phyloP scores from a whole-genome alignment of 2,329 filamentous ascomycete species.

The Ophiosphaerella herpotricha region DNA sequence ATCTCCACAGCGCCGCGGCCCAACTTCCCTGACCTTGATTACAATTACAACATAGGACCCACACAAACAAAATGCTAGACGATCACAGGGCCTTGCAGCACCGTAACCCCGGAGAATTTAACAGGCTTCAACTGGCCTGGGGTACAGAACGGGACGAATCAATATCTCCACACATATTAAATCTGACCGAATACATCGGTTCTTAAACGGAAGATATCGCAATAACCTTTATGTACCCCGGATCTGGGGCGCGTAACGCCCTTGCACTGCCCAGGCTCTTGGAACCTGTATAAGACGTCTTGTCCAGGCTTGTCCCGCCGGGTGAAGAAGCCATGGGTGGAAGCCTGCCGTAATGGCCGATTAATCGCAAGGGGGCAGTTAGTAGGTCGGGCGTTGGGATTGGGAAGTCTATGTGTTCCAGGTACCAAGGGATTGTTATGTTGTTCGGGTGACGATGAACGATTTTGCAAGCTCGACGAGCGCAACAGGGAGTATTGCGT shows the following conservation, averaged over 20 bases:
- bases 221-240: conserved; percentile 20
- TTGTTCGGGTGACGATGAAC: background rate
- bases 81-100: conserved; percentile 5
- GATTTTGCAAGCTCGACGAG: background rate
- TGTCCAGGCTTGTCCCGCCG: conserved; percentile 32
- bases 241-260: conserved; percentile 12
- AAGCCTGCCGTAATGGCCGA: conserved; percentile 18
- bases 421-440: background rate
- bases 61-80: background rate
- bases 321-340: conserved; percentile 16
- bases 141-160: conserved; percentile 7
- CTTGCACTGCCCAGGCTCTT: conserved; percentile 18
- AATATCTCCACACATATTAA: conserved; percentile 15
- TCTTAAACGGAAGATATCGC: conserved; percentile 1
- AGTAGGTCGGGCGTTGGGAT: background rate
- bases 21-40: background rate
- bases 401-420: background rate
- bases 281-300: conserved; percentile 25
- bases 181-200: background rate
- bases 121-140: background rate
- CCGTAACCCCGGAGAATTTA: background rate
- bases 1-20: conserved; percentile 3
- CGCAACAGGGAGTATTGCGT: background rate
- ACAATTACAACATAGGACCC: background rate
- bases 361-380: background rate